Evolutionary conservation across 768 basidiomycete genomes (phyloP).

Genomic region (Ramaria rubella): DNA sequence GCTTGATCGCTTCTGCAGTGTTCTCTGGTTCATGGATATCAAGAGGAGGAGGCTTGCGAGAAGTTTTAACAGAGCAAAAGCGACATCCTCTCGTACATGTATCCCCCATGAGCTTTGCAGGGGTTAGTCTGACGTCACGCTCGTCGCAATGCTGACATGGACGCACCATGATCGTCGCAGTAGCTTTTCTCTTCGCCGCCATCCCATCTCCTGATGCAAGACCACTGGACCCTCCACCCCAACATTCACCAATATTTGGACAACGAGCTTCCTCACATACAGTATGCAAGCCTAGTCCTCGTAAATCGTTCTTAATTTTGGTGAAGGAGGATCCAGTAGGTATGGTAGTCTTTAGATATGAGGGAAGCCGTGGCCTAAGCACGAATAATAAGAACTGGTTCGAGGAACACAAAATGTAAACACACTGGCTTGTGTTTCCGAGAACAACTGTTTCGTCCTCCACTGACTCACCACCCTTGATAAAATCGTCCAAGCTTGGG

Average conservation of each 20-base stretch:
- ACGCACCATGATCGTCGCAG: constrained; percentile 95
- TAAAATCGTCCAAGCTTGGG: constrained; percentile 76
- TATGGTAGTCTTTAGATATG: constrained; percentile 84
- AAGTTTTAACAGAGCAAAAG: constrained; percentile 97
- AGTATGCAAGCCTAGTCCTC: constrained; percentile 87
- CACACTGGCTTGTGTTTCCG: constrained; percentile 64
- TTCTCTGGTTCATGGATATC: constrained; percentile 97
- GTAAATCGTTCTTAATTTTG: constrained; percentile 90
- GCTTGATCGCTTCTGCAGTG: constrained; percentile 94
- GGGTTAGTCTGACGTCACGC: background rate
- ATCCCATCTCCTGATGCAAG: constrained; percentile 53
- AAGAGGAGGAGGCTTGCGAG: constrained; percentile 76
- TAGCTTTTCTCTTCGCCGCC: constrained; percentile 76
- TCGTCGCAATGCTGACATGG: background rate
- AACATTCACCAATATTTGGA: constrained; percentile 99
- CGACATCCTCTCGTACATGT: constrained; percentile 97
- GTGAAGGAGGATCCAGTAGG: constrained; percentile 84
- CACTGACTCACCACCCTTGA: constrained; percentile 43
- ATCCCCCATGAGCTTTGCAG: constrained; percentile 88
- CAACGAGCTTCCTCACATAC: constrained; percentile 99
- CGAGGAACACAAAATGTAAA: constrained; percentile 4
- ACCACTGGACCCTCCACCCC: constrained; percentile 69
- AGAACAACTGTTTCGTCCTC: constrained; percentile 54
- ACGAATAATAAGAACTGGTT: background rate
- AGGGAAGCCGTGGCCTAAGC: constrained; percentile 75